Conservation (phyloP, 306 rosid genomes). For the Mimosa bimucronata region DNA sequence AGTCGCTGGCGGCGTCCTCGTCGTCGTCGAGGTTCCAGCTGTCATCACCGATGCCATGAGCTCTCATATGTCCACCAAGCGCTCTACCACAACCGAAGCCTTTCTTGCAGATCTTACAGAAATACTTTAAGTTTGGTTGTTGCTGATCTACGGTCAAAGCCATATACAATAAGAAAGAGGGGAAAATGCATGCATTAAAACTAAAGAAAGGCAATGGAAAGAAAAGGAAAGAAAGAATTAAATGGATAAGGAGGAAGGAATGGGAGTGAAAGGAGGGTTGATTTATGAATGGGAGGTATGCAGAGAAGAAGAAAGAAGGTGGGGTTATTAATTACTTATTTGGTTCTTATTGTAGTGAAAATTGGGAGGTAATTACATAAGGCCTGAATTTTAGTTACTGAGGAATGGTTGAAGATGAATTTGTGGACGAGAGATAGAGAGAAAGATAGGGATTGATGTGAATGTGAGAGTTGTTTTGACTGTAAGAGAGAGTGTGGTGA, state of each 20-base stretch:
- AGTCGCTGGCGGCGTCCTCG: slow-evolving; percentile 60
- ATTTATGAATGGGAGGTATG: slow-evolving; percentile 4
- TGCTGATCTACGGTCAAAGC: slow-evolving; percentile 72
- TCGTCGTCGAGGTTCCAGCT: slow-evolving; percentile 63
- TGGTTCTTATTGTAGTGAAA: slow-evolving; percentile 56
- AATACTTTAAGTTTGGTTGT: slow-evolving; percentile 75
- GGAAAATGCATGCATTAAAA: not conserved
- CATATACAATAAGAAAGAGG: slow-evolving; percentile 55
- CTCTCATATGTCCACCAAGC: slow-evolving; percentile 97
- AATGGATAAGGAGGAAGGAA: not conserved
- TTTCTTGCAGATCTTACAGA: slow-evolving; percentile 91
- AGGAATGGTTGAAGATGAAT: slow-evolving; percentile 43
- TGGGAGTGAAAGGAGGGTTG: slow-evolving; percentile 15
- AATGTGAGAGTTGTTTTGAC: slow-evolving; percentile 27
- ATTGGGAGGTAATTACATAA: slow-evolving; percentile 28
- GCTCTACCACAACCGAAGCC: slow-evolving; percentile 96
- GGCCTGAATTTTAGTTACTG: slow-evolving; percentile 81
- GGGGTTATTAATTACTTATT: slow-evolving; percentile 31
- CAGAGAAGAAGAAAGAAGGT: not conserved
- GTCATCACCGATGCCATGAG: slow-evolving; percentile 87
- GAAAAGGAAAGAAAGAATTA: not conserved
- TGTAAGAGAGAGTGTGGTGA: slow-evolving; percentile 38
- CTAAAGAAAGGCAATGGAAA: not conserved
- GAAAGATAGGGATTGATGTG: not conserved
- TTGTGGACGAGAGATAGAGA: slow-evolving; percentile 60